Base-by-base conservation (phyloP, 2,329 filamentous ascomycete genomes). In the Diaporthe citriasiana region DNA sequence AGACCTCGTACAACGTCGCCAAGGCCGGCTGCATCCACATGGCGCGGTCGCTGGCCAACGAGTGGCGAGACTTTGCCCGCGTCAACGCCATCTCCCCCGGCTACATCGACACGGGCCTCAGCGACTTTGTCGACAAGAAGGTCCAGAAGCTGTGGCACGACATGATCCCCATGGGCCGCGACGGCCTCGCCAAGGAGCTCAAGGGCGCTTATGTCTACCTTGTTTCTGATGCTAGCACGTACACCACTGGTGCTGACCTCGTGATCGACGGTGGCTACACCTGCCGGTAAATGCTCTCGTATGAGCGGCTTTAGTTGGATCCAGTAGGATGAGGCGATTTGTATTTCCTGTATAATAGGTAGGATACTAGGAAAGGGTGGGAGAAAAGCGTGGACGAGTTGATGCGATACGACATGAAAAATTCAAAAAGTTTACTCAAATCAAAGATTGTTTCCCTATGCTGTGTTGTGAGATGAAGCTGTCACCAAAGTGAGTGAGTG, bases 161-260 rank as follows among this genome's bases (percentile, higher is more conserved):
- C 79, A 94, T 94, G 88, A 94, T 93, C 73, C 93, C 93, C 71
- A 92, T 95, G 89, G 92, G 88, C 63, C 87, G 93, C 78, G 90
- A 94, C 79, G 93, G 92, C 10, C 84, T 90, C 71, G 85, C 90
- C 5, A 89, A 92, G 78, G 93, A 95, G 85, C 85, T 94, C 78
- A 94, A 94, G 85, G 93, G 92, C 13, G 92, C 92, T 27, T 95
- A 93, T 81, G 86, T 95, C 71, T 95, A 94, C 83, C 87, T 95
- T 50, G 90, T 93, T 33, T 92, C 89, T 55, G 93, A 95, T 80
- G 93, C 93, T 7, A 91, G 91, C 73, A 91, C 90, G 50, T 95
- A 94, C 83, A 94, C 92, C 6, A 95, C 93, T n/a, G 93, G 90
- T 15, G 86, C 89, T 5, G 92, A 94, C 80, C 86, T 95, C 47